phyloP scores from a whole-genome alignment of 352 stramenopile species.

The Sclerospora graminicola region DNA sequence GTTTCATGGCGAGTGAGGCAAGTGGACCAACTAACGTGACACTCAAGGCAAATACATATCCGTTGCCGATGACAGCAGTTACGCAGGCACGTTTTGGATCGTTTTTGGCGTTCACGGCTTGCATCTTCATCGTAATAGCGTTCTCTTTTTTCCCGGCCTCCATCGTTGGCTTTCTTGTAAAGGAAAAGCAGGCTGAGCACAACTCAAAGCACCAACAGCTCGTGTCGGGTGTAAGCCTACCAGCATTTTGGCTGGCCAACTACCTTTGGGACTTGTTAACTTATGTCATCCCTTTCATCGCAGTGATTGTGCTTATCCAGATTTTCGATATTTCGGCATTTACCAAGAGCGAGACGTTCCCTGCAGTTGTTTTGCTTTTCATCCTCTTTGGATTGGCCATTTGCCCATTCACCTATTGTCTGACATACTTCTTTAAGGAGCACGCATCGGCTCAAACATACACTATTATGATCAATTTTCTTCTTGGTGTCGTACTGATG shows the following conservation, averaged over 20 bases:
- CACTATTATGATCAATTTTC: conserved; percentile 63
- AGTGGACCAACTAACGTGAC: conserved; percentile 13
- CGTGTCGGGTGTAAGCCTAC: conserved; percentile 90
- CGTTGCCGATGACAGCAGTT: conserved; percentile 34
- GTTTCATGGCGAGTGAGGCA: conserved; percentile 35
- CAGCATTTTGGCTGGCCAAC: conserved; percentile 94
- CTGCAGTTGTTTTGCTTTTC: conserved; percentile 42
- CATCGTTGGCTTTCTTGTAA: conserved; percentile 93
- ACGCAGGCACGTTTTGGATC: conserved; percentile 37
- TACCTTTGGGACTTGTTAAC: conserved; percentile 89
- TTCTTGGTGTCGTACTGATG: conserved; percentile 55
- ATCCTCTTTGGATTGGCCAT: conserved; percentile 50
- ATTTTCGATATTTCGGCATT: conserved; percentile 34
- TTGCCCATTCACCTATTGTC: conserved; percentile 50
- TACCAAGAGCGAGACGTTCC: conserved; percentile 34
- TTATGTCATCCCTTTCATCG: conserved; percentile 73
- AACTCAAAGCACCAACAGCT: conserved; percentile 96
- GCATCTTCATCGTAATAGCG: conserved; percentile 83
- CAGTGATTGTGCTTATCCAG: conserved; percentile 38
- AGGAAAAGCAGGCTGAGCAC: conserved; percentile 84
- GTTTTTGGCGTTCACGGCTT: conserved; percentile 62
- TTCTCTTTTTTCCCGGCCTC: conserved; percentile 90
- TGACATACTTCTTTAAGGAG: conserved; percentile 61
- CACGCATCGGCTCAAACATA: conserved; percentile 63
- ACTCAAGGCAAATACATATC: conserved; percentile 42